Conservation (phyloP, 306 rosid species). For the Crotalaria pallida region DNA sequence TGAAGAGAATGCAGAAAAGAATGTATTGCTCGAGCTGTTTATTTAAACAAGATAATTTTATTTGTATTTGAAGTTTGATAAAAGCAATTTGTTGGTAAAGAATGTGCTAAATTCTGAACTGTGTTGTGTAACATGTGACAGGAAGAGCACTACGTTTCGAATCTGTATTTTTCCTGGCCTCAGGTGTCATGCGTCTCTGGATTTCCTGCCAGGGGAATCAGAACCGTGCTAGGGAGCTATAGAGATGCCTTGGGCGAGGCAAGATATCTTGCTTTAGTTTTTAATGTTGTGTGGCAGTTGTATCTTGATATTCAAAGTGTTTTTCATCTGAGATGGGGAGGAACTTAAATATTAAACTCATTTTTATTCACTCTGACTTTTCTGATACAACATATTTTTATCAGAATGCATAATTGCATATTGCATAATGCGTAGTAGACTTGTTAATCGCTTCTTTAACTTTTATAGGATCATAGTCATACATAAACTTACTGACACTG, state of each 20-base stretch:
- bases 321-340: background rate
- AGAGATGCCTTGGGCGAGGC: slow-evolving; percentile 56
- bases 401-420: background rate
- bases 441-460: background rate
- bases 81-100: background rate
- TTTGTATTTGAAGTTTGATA: background rate
- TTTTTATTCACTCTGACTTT: background rate
- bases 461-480: background rate
- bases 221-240: slow-evolving; percentile 60
- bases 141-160: slow-evolving; percentile 88
- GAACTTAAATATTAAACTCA: background rate
- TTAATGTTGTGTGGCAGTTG: background rate
- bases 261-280: slow-evolving; percentile 6
- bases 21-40: too few relatives aligned
- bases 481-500: too few relatives aligned
- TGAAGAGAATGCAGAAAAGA: too few relatives aligned
- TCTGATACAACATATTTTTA: background rate
- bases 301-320: background rate
- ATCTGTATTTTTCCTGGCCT: slow-evolving; percentile 80
- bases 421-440: background rate
- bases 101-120: background rate
- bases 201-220: slow-evolving; percentile 70
- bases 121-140: slow-evolving; percentile 25
- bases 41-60: too few relatives aligned
- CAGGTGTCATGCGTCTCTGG: slow-evolving; percentile 71